These are phyloP conservation scores for Oryza rufipogon DNA, from an alignment of 176 grass and related monocot species.

Conservation along the genomic window DNA sequence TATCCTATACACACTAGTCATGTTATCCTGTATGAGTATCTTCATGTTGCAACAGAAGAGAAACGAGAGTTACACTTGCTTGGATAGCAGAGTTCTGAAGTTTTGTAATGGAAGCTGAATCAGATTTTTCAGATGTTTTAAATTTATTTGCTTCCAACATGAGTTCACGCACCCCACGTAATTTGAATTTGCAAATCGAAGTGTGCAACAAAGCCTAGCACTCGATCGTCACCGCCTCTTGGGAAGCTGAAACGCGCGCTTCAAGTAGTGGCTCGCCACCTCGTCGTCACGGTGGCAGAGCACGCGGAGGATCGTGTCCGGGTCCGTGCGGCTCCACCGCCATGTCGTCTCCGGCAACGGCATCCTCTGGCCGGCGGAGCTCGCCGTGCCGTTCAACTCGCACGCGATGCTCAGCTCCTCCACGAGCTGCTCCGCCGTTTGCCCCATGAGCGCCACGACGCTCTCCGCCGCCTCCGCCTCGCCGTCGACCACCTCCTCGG, in stretches of 20 bases:
- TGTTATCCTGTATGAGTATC: background rate
- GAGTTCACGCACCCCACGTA: background rate
- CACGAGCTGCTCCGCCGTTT: slow-evolving; percentile 57
- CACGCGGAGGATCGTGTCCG: slow-evolving; percentile 66
- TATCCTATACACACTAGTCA: too few relatives aligned
- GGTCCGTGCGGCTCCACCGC: slow-evolving; percentile 57
- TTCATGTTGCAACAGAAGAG: background rate
- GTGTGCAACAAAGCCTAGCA: background rate
- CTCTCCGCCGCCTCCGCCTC: slow-evolving; percentile 51
- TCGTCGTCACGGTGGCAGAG: slow-evolving; percentile 68
- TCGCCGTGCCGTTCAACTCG: slow-evolving; percentile 6
- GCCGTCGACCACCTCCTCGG: slow-evolving; percentile 59
- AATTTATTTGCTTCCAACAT: slow-evolving; percentile 2
- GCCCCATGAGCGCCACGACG: slow-evolving; percentile 61
- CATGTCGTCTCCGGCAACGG: slow-evolving; percentile 52
- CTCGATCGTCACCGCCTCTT: slow-evolving; percentile 50
- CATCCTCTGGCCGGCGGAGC: slow-evolving; percentile 28
- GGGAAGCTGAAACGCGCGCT: slow-evolving; percentile 65
- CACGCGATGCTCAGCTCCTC: slow-evolving; percentile 55
- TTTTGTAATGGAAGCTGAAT: slow-evolving; percentile 8
- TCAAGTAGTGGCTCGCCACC: slow-evolving; percentile 62
- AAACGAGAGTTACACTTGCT: background rate
- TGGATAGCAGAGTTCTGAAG: background rate
- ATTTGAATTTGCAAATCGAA: slow-evolving; percentile 21
- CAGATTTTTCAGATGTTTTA: background rate